Base-by-base conservation (phyloP, 2,329 filamentous ascomycete genomes). In the Alternaria viburni region DNA sequence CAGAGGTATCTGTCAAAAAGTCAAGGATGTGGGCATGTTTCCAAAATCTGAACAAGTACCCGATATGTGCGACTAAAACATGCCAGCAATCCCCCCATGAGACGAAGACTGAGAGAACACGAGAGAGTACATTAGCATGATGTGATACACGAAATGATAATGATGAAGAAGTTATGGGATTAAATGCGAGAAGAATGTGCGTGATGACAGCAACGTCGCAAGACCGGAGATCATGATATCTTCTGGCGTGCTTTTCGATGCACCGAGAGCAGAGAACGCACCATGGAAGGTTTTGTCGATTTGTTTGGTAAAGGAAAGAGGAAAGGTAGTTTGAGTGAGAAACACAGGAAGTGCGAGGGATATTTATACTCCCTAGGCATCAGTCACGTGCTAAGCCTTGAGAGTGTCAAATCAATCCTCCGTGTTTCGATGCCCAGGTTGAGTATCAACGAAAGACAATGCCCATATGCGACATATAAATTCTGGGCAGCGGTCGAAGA, bases 71-170 rank as follows among this genome's bases (percentile, higher is more conserved):
- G 32, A 5, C n/a, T 9, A 13, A 36, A 36, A 36, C 3, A 15
- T 6, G 25, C 25, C 25, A 26, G 25, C 25, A 10, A 26, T 26
- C 25, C 25, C 25, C 25, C 25, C 25, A 25, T 28, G 26, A 11
- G 26, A 28, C 10, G 26, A 28, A 5, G 15, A 5, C 32, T n/a
- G 8, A n/a, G 13, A 8, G 3, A 5, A 7, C 32, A 4, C 4
- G 32, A 3, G 23, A 25, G 23, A 25, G 23, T 8, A 25, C 7
- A 7, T 10, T 4, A 2, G 1, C 15, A 36, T 9, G 7, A 15
- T 36, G 13, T 0, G 5, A n/a, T 0, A n/a, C 4, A n/a, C 32
- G 8, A n/a, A n/a, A 41, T 0, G 4, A n/a, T 41, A 0, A n/a
- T 10, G 13, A 36, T 9, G 13, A n/a, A 8, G 15, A 36, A 36